Percentiles rank a stretch among this genome's conserved stretches.
phyloP scores from a whole-genome alignment of 768 basidiomycete genomes.

The Termitomyces sp. region DNA sequence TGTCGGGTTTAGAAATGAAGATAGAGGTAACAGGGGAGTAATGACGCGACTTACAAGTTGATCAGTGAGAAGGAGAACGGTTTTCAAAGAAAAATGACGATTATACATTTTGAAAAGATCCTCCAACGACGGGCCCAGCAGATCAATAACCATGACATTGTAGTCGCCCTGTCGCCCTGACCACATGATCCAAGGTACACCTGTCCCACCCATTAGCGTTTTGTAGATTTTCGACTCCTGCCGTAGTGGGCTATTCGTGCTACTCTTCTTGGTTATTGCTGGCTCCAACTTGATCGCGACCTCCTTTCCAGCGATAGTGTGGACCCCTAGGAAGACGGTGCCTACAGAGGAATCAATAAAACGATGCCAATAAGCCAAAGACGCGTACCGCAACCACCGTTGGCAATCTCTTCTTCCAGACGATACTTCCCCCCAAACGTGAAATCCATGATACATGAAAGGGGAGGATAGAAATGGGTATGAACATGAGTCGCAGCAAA shows the following conservation, averaged over 20 bases:
- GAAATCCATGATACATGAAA: slow-evolving; percentile 24
- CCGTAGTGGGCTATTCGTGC: slow-evolving; percentile 58
- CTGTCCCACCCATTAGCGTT: slow-evolving; percentile 82
- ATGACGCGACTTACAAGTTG: slow-evolving; percentile 69
- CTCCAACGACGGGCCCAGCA: slow-evolving; percentile 86
- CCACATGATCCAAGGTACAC: slow-evolving; percentile 91
- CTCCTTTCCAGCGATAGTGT: slow-evolving; percentile 77
- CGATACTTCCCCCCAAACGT: slow-evolving; percentile 74
- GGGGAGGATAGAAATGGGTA: background rate
- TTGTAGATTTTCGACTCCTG: slow-evolving; percentile 93
- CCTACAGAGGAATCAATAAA: slow-evolving; percentile 34
- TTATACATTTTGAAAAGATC: slow-evolving; percentile 88
- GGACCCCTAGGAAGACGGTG: slow-evolving; percentile 73
- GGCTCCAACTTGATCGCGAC: slow-evolving; percentile 84
- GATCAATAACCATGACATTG: slow-evolving; percentile 97
- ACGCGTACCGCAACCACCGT: slow-evolving; percentile 68
- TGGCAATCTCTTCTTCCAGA: slow-evolving; percentile 75
- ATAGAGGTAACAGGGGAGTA: slow-evolving; percentile 6
- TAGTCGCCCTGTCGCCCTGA: slow-evolving; percentile 89
- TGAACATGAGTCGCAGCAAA: background rate
- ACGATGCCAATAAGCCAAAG: background rate
- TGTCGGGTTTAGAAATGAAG: slow-evolving; percentile 25
- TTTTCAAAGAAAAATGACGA: slow-evolving; percentile 91
- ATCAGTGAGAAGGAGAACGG: slow-evolving; percentile 88
- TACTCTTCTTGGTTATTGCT: slow-evolving; percentile 37